These are phyloP conservation scores for Ocimum tenuiflorum DNA, from an alignment of 257 asterid genomes.

Conservation along the genomic window DNA sequence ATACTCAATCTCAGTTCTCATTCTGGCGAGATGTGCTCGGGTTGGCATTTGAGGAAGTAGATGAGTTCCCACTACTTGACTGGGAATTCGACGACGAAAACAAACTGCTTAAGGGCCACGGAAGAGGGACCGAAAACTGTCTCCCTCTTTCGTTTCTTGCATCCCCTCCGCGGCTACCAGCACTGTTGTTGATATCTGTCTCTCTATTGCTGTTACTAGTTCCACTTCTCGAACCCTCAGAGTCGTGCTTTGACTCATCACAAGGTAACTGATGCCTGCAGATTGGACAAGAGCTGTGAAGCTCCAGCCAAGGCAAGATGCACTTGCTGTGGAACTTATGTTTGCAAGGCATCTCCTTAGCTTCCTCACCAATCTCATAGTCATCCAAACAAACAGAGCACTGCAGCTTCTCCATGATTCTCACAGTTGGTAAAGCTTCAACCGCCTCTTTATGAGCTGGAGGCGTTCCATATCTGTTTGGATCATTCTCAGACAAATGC, in stretches of 20 bases:
- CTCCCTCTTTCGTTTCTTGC: constrained; percentile 38
- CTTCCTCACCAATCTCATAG: constrained; percentile 55
- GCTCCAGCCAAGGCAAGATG: constrained; percentile 83
- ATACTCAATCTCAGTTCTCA: constrained; percentile 27
- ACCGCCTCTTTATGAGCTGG: constrained; percentile 76
- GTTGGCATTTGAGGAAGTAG: constrained; percentile 21
- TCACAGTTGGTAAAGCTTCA: constrained; percentile 54
- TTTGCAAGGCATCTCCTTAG: constrained; percentile 77
- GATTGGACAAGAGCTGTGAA: constrained; percentile 84
- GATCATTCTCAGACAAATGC: constrained; percentile 78
- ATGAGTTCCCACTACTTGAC: constrained; percentile 26
- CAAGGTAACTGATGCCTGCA: constrained; percentile 70
- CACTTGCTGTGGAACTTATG: constrained; percentile 68
- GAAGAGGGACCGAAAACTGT: constrained; percentile 51
- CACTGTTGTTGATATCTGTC: no score
- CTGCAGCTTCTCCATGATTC: constrained; percentile 38
- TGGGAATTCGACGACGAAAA: constrained; percentile 43
- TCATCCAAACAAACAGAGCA: constrained; percentile 84
- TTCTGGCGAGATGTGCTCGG: constrained; percentile 31
- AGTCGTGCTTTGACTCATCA: constrained; percentile 55
- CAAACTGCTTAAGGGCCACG: constrained; percentile 71
- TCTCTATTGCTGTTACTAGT: no score
- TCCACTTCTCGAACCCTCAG: constrained; percentile 23
- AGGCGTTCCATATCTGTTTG: constrained; percentile 69
- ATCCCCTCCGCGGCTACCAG: constrained; percentile 16